These are phyloP conservation scores for Fraxinus quadrangulata DNA, from an alignment of 257 asterid species.

Conservation along the genomic window DNA sequence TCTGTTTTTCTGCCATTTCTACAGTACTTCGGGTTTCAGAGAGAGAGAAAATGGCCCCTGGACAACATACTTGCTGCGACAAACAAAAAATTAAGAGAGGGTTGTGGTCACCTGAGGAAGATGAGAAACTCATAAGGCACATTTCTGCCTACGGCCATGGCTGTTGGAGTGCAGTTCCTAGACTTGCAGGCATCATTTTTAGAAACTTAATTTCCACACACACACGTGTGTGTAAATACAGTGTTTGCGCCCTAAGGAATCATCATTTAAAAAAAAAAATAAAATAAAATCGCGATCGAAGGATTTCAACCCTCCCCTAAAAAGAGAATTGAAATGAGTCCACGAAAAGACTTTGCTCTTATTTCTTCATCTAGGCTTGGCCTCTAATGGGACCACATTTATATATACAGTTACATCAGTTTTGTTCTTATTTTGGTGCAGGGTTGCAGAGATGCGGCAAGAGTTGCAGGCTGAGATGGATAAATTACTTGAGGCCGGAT, in stretches of 20 bases:
- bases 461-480: slow-evolving; percentile 58
- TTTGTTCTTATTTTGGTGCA: background rate
- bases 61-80: slow-evolving; percentile 48
- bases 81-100: slow-evolving; percentile 55
- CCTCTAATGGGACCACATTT: background rate
- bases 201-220: background rate
- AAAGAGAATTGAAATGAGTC: too few species aligned
- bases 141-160: slow-evolving; percentile 47
- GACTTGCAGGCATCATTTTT: slow-evolving; percentile 38
- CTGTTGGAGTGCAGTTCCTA: slow-evolving; percentile 52
- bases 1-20: background rate
- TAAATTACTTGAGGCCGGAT: slow-evolving; percentile 55
- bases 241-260: too few species aligned
- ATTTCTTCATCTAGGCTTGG: slow-evolving; percentile 21
- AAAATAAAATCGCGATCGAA: too few species aligned
- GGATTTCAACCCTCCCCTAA: too few species aligned
- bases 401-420: background rate
- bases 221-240: too few species aligned
- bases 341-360: too few species aligned
- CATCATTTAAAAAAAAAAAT: too few species aligned
- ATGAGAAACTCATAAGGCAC: slow-evolving; percentile 43
- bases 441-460: slow-evolving; percentile 59
- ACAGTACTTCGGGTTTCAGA: background rate
- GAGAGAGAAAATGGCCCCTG: slow-evolving; percentile 23
- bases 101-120: slow-evolving; percentile 34